phyloP scores from a whole-genome alignment of 495 filamentous ascomycete species.

The Glutinoglossum americanum region DNA sequence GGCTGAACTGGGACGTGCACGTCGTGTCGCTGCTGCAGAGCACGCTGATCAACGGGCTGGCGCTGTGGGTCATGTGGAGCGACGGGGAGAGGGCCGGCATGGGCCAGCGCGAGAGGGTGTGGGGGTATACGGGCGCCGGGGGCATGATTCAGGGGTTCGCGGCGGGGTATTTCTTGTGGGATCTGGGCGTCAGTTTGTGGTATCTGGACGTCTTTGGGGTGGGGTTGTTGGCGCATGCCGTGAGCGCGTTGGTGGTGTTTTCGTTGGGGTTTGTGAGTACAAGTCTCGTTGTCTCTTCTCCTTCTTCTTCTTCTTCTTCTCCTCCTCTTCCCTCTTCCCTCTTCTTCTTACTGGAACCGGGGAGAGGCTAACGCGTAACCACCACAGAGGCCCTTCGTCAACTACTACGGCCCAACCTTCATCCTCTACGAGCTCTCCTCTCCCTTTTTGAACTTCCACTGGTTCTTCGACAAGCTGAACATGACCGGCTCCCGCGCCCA shows the following conservation, averaged over 20 bases:
- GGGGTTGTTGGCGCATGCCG: conserved; percentile 76
- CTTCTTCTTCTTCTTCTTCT: neutral
- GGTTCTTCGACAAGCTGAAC: conserved; percentile 95
- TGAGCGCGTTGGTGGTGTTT: conserved; percentile 71
- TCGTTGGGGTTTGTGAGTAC: conserved; percentile 74
- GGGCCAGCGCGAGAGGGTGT: conserved; percentile 56
- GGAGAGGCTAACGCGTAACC: too few species aligned
- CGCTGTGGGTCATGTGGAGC: conserved; percentile 61
- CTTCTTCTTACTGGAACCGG: neutral
- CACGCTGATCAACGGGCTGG: conserved; percentile 49
- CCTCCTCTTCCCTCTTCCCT: neutral
- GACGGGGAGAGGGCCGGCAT: conserved; percentile 59
- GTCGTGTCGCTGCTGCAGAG: conserved; percentile 84
- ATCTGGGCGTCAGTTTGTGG: conserved; percentile 49
- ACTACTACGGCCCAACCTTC: conserved; percentile 78
- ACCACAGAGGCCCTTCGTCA: conserved; percentile 66
- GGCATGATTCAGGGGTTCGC: conserved; percentile 73
- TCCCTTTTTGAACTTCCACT: conserved; percentile 91
- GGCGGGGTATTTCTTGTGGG: conserved; percentile 91
- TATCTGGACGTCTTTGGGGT: conserved; percentile 65
- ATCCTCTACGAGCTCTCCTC: conserved; percentile 95
- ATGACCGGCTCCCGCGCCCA: conserved; percentile 70
- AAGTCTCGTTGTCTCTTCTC: neutral
- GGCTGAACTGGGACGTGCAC: conserved; percentile 90
- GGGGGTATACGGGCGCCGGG: conserved; percentile 67